A percentile compares a stretch with the other conserved stretches of the same genome.
Evolutionary conservation across 257 asterid genomes (phyloP).

Genomic region (Forsythia viridissima): DNA sequence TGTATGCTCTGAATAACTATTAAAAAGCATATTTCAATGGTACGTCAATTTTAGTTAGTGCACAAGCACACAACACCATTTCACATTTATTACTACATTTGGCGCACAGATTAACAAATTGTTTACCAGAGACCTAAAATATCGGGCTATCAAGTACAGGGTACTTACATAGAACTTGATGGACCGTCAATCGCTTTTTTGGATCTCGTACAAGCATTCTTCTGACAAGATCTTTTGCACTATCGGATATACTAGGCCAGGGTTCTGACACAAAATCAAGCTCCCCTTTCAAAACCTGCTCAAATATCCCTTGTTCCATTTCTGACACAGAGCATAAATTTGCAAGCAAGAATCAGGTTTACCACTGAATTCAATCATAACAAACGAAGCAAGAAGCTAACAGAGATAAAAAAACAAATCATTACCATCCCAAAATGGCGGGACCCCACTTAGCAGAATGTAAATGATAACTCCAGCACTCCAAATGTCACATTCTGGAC

Average conservation of each 20-base stretch:
- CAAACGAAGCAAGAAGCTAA: slow-evolving; percentile 2
- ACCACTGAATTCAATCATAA: slow-evolving; percentile 10
- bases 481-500: slow-evolving; percentile 74
- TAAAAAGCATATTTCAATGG: slow-evolving; percentile 5
- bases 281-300: slow-evolving; percentile 60
- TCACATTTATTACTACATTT: not conserved
- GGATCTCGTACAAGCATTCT: slow-evolving; percentile 71
- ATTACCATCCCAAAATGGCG: slow-evolving; percentile 83
- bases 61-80: not conserved
- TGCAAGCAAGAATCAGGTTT: slow-evolving; percentile 12
- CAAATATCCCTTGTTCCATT: slow-evolving; percentile 68
- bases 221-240: slow-evolving; percentile 72
- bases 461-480: slow-evolving; percentile 77
- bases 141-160: not conserved
- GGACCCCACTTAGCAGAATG: slow-evolving; percentile 67
- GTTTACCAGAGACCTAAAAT: not conserved
- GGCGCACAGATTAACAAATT: not conserved
- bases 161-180: slow-evolving; percentile 81
- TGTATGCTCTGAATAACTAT: not conserved
- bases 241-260: slow-evolving; percentile 74
- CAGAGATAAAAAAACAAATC: not conserved
- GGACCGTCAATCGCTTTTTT: slow-evolving; percentile 59
- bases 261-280: slow-evolving; percentile 71
- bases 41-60: not conserved
- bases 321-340: slow-evolving; percentile 38